A percentile compares a stretch with the other conserved stretches of the same genome.
phyloP scores from a whole-genome alignment of 192 early-diverging fungal species.

The Podila verticillata region DNA sequence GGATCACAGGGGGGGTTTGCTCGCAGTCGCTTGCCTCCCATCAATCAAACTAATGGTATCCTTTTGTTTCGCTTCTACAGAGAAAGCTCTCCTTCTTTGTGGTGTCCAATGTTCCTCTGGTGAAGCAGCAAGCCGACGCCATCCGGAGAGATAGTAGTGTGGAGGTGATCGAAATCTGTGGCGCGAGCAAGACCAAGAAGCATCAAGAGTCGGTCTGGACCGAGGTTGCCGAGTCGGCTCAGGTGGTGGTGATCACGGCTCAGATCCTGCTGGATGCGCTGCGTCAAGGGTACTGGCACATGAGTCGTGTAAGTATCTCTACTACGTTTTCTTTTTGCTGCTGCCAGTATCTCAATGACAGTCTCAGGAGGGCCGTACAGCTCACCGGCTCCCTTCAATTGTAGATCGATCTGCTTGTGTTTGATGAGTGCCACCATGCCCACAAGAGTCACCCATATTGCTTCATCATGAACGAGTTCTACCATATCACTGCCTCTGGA shows the following conservation, averaged over 20 bases:
- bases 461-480: conserved; percentile 87
- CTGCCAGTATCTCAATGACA: background rate
- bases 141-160: conserved; percentile 74
- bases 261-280: conserved; percentile 84
- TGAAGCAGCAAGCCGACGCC: conserved; percentile 82
- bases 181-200: conserved; percentile 70
- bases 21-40: too few relatives aligned
- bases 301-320: too few relatives aligned
- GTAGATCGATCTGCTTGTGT: conserved; percentile 84
- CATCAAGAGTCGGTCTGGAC: conserved; percentile 71
- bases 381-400: background rate
- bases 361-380: too few relatives aligned
- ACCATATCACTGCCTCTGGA: conserved; percentile 49
- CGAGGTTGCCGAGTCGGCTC: conserved; percentile 59
- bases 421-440: conserved; percentile 96
- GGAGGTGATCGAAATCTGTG: conserved; percentile 70
- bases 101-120: conserved; percentile 88
- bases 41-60: too few relatives aligned
- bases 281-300: conserved; percentile 38
- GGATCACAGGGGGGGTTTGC: too few relatives aligned
- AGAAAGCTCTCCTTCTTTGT: conserved; percentile 73
- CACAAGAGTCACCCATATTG: conserved; percentile 76
- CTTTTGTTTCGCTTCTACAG: conserved; percentile 19
- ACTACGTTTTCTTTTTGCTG: too few relatives aligned
- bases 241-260: conserved; percentile 88